Evolutionary conservation across 306 rosid genomes (phyloP), one percentile per base, ranked within the genome.

Genomic region (Castanospermum australe): DNA sequence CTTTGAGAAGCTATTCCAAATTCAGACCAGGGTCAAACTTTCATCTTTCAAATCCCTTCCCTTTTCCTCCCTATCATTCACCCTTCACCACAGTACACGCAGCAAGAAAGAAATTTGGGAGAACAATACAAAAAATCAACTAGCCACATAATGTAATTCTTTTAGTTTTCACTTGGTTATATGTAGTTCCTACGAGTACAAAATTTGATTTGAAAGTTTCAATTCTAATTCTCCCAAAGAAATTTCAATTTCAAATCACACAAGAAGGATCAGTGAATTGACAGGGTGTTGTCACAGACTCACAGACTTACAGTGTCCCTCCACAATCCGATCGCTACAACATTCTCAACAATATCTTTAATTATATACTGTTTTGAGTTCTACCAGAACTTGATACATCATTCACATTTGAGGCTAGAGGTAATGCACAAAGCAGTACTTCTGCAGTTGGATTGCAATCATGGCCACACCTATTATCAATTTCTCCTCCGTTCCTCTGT

Each of bases 251-350:
- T 52, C 12, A 20, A 25, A 52, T 52, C 30, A 20, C 60, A 45
- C 41, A 1, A 36, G 2, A 28, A 28, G 41, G 41, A 36, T 36
- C 41, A 36, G 41, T 6, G n/a, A 45, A 45, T 17, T 45, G n/a
- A 11, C 17, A 45, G 17, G n/a, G 17, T 45, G 13, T 45, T 11
- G 51, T 8, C 3, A n/a, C n/a, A n/a, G n/a, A n/a, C n/a, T n/a
- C n/a, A n/a, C n/a, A n/a, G n/a, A n/a, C n/a, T 67, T 24, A 87
- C 91, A 25, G 51, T 6, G 75, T 84, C 88, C 72, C 88, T 84
- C 60, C 84, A 81, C 54, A 87, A 87, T 73, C 91, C 88, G 88
- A 87, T 87, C 2, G 77, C 81, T 6, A 84, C 91, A 55, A 83
- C 84, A 47, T 82, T 68, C n/a, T 82, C 85, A 72, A 82, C 35